Evolutionary conservation across 805 yeast species (phyloP), one percentile per base, ranked within the genome.

Genomic region (Yarrowia sp.): DNA sequence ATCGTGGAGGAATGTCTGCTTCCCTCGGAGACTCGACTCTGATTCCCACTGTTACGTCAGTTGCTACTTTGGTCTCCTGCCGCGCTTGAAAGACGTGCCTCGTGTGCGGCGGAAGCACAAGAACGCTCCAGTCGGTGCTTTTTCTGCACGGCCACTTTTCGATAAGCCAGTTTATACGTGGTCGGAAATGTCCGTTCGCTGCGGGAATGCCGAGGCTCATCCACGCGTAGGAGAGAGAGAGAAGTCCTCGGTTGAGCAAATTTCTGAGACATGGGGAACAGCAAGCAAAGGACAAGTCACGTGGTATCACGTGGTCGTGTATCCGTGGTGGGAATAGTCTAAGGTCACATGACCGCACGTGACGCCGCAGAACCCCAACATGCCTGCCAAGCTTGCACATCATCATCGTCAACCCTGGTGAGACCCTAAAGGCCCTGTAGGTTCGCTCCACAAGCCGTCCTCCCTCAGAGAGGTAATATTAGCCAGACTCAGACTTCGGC

Each of bases 401-500:
- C n/a, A n/a, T n/a, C n/a, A n/a, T n/a, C n/a, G n/a, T n/a, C n/a
- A n/a, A n/a, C n/a, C n/a, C n/a, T n/a, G n/a, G n/a, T n/a, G n/a
- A n/a, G n/a, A n/a, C n/a, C n/a, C n/a, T n/a, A n/a, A n/a, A n/a
- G n/a, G n/a, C n/a, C n/a, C n/a, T n/a, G n/a, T n/a, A n/a, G n/a
- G n/a, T n/a, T n/a, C n/a, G n/a, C n/a, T n/a, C n/a, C n/a, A n/a
- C n/a, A n/a, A n/a, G n/a, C n/a, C n/a, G n/a, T n/a, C 7, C 4
- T 14, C 19, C 12, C 22, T 44, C 33, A 25, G 22, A 25, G 18
- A 19, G 24, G 24, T 18, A 36, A 36, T 21, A 14, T 22, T 24
- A 14, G 29, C 29, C 44, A 22, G 44, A 14, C 44, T 39, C 44
- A 22, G 44, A 39, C 51, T 44, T 44, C 51, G 51, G 51, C 51